Evolutionary conservation across 768 basidiomycete species (phyloP), one percentile per base, ranked within the genome.

Genomic region (Lactarius indigo): DNA sequence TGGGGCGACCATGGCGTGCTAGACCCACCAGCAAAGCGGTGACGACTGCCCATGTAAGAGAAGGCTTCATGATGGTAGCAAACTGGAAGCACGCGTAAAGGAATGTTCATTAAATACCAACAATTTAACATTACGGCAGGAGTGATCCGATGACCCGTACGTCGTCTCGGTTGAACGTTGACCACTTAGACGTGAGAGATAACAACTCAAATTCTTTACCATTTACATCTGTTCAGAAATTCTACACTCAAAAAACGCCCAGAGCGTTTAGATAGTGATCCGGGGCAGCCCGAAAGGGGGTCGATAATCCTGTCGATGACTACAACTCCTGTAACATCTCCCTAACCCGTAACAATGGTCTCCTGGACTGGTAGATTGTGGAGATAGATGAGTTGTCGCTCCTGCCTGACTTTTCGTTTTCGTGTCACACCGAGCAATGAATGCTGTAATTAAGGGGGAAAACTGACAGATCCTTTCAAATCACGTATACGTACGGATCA

Each of bases 61-160:
- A 59, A 15, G 66, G 23, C 54, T 56, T 68, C 68, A 68, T 68
- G 64, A 33, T 61, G 47, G 28, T 62, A 5, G 35, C 47, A 26
- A 12, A 50, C 23, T 52, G 26, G 50, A 52, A 52, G 50, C 50
- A 15, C 13, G 50, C 50, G 6, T 13, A 52, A 23, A 6, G 12
- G 50, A 26, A 26, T 15, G n/a, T 26, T 26, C 5, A 2, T 52
- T 52, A 52, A 26, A 52, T 52, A 52, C 23, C 6, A 41, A 41
- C 41, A 41, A 26, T 23, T n/a, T 5, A 7, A 52, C 26, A 52
- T 52, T 52, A 28, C 50, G 50, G 50, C 50, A 26, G 44, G 23
- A 47, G n/a, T 23, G 18, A 50, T 23, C 44, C n/a, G 20, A 47
- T n/a, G 44, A 42, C 18, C 5, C 18, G 41, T 15, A 18, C 15